These are phyloP conservation scores for Eucalyptus erythrocorys DNA, from an alignment of 345 rosid species.

Conservation along the genomic window DNA sequence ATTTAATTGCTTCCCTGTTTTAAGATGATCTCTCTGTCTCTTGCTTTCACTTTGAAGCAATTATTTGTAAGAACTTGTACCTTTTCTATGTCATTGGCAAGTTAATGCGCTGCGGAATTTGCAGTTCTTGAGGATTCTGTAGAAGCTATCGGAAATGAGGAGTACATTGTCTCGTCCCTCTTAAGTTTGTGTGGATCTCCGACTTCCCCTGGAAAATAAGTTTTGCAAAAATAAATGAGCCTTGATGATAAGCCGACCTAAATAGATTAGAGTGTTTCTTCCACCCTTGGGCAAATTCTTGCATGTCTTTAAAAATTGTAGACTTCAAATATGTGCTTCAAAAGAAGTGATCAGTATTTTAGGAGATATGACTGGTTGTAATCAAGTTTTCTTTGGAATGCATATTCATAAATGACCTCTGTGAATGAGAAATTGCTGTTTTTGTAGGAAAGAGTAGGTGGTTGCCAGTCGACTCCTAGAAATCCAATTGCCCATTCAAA, in stretches of 20 bases:
- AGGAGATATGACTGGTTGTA: not conserved
- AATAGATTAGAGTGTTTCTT: not conserved
- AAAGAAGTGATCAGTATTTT: not conserved
- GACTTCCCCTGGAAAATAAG: not conserved
- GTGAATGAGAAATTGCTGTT: not conserved
- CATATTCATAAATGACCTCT: not conserved
- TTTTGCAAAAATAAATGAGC: not conserved
- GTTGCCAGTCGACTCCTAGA: not conserved
- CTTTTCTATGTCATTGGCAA: not conserved
- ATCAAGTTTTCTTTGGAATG: not conserved
- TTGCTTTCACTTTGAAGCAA: not conserved
- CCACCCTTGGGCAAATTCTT: not conserved
- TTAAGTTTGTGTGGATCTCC: not conserved
- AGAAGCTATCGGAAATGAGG: not conserved
- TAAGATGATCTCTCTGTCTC: slow-evolving; percentile 36
- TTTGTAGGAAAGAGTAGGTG: not conserved
- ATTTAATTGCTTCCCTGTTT: not conserved
- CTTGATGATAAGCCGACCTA: not conserved
- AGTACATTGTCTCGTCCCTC: not conserved
- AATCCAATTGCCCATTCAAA: not conserved
- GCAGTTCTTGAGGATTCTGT: not conserved
- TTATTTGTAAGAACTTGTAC: not conserved
- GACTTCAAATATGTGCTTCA: not conserved
- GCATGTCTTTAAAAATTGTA: not conserved
- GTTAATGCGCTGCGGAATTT: not conserved